phyloP scores from a whole-genome alignment of 2,329 filamentous ascomycete species.

The Neodidymelliopsis sp. region DNA sequence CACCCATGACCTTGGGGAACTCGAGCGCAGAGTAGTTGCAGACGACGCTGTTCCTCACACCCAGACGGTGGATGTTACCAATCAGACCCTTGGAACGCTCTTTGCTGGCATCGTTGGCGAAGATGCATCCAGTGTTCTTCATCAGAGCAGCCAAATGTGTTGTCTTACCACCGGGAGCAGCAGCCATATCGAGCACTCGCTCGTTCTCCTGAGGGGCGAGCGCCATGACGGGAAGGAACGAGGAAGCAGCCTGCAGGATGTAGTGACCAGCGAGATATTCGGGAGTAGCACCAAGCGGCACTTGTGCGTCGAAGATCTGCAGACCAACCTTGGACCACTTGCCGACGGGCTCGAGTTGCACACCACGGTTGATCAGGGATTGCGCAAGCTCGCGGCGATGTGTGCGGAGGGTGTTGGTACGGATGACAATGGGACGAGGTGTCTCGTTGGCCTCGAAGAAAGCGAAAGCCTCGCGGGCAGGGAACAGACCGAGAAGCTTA shows the following conservation, averaged over 20 bases:
- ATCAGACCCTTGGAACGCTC: slow-evolving; percentile 94
- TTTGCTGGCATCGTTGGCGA: slow-evolving; percentile 97
- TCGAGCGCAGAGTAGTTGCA: slow-evolving; percentile 95
- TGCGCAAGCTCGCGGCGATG: slow-evolving; percentile 84
- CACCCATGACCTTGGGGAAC: slow-evolving; percentile 92
- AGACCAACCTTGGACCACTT: slow-evolving; percentile 99
- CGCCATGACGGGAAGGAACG: slow-evolving; percentile 97
- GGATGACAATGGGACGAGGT: slow-evolving; percentile 89
- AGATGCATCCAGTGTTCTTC: slow-evolving; percentile 95
- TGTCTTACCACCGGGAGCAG: slow-evolving; percentile 94
- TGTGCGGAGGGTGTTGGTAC: slow-evolving; percentile 91
- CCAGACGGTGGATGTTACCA: slow-evolving; percentile 91
- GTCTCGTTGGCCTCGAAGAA: slow-evolving; percentile 99
- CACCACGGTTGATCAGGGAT: slow-evolving; percentile 92
- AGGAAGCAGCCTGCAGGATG: slow-evolving; percentile 95
- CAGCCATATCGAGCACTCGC: slow-evolving; percentile 91
- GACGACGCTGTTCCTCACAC: slow-evolving; percentile 91
- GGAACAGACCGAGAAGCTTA: slow-evolving; percentile 92
- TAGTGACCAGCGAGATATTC: slow-evolving; percentile 98
- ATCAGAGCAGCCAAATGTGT: slow-evolving; percentile 96
- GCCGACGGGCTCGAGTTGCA: slow-evolving; percentile 93
- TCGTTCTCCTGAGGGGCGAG: slow-evolving; percentile 93
- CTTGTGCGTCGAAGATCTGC: slow-evolving; percentile 91
- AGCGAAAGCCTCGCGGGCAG: slow-evolving; percentile 90
- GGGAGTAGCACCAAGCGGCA: slow-evolving; percentile 90